Evolutionary conservation across 345 rosid species (phyloP).

Genomic region (Cardiospermum halicacabum): DNA sequence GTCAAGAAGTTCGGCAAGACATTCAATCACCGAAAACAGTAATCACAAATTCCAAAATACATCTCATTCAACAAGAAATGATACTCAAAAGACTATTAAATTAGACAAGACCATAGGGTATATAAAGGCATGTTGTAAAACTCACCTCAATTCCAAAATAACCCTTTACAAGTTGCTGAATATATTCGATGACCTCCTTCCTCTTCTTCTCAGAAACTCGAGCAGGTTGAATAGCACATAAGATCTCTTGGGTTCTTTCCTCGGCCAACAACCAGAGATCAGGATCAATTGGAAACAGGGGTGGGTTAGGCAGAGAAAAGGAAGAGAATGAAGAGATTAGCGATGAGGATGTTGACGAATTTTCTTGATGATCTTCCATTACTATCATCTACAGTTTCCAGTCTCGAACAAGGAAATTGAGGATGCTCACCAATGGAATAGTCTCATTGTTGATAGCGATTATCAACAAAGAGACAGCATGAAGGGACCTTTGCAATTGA

Average conservation of each 20-base stretch:
- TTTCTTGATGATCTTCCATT: slow-evolving; percentile 59
- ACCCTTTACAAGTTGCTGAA: slow-evolving; percentile 46
- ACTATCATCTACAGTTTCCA: slow-evolving; percentile 20
- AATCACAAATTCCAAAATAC: slow-evolving; percentile 1
- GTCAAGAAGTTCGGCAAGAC: not conserved
- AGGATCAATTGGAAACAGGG: slow-evolving; percentile 38
- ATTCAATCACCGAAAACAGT: not conserved
- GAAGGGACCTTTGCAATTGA: slow-evolving; percentile 8
- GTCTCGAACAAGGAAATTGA: slow-evolving; percentile 21
- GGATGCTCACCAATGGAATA: slow-evolving; percentile 19
- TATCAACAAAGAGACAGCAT: not conserved
- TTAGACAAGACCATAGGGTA: not conserved
- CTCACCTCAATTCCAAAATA: slow-evolving; percentile 69
- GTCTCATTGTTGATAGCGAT: slow-evolving; percentile 13
- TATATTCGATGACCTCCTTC: slow-evolving; percentile 50
- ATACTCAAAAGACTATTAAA: not conserved
- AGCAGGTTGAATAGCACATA: slow-evolving; percentile 57
- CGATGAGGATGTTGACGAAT: slow-evolving; percentile 39
- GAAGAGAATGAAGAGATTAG: slow-evolving; percentile 24
- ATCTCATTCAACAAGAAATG: slow-evolving; percentile 1
- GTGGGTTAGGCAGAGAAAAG: slow-evolving; percentile 22
- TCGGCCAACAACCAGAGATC: slow-evolving; percentile 76
- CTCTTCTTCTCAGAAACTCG: slow-evolving; percentile 62
- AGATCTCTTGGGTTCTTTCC: slow-evolving; percentile 67
- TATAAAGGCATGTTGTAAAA: not conserved